Evolutionary conservation across 768 basidiomycete species (phyloP).

Genomic region (Boletus subcaerulescens): DNA sequence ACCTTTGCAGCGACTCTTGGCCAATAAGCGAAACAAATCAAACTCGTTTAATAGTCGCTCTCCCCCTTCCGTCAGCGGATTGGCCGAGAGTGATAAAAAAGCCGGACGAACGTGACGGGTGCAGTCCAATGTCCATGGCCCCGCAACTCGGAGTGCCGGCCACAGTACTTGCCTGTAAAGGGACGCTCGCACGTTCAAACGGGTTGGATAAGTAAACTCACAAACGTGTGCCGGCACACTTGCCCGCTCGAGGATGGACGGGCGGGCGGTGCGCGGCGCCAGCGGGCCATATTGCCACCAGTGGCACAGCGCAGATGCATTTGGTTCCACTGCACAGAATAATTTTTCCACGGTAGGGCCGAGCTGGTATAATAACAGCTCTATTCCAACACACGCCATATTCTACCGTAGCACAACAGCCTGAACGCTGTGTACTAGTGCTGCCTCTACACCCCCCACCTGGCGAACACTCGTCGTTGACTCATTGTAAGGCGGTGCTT

Average conservation of each 20-base stretch:
- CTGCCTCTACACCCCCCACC: neutral
- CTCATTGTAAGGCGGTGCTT: neutral
- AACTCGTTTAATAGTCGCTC: neutral
- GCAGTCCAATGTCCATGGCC: neutral
- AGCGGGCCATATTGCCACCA: too few species aligned
- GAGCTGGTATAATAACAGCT: neutral
- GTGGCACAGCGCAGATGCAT: too few species aligned
- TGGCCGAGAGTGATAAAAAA: neutral
- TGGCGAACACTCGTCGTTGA: neutral
- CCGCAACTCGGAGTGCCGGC: neutral
- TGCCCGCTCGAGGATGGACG: neutral
- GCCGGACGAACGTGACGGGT: conserved; percentile 17
- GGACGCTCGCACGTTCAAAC: conserved; percentile 8
- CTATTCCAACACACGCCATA: neutral
- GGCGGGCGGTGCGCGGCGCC: neutral
- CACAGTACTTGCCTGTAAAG: neutral
- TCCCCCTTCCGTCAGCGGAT: neutral
- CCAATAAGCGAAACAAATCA: neutral
- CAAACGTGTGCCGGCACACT: conserved; percentile 13
- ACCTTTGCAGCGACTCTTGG: conserved; percentile 12
- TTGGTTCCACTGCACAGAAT: neutral
- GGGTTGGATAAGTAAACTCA: neutral
- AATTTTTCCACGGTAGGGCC: neutral
- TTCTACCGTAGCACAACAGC: neutral
- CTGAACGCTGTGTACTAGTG: neutral